Percentiles rank a stretch among this genome's conserved stretches.
Conservation (phyloP, 129 eudicot species). For the Centaurea solstitialis region DNA sequence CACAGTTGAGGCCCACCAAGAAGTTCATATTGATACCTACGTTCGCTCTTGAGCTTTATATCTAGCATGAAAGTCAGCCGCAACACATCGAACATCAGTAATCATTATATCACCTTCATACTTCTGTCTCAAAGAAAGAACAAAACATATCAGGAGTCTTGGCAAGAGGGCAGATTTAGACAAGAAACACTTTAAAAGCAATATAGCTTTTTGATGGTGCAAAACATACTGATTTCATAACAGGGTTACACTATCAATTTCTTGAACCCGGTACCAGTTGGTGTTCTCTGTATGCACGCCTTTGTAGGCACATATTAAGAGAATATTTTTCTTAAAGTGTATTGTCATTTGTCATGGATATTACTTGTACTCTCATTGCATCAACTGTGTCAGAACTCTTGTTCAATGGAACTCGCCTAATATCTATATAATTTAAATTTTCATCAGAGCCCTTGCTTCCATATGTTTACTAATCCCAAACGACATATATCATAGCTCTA, state of each 20-base stretch:
- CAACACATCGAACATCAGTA: constrained; percentile 80
- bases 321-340: neutral
- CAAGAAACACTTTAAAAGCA: neutral
- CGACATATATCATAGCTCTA: neutral
- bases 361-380: neutral
- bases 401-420: neutral
- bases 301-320: neutral
- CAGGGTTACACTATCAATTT: neutral
- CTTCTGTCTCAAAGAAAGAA: constrained; percentile 51
- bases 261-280: neutral
- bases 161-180: neutral
- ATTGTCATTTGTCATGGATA: neutral
- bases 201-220: constrained; percentile 2
- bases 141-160: constrained; percentile 11
- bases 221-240: constrained; percentile 4
- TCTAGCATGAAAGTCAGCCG: constrained; percentile 91
- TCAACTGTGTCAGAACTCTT: neutral
- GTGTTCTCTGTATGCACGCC: neutral
- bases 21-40: constrained; percentile 68
- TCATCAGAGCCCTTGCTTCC: neutral
- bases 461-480: neutral
- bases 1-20: neutral
- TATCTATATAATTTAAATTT: neutral
- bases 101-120: constrained; percentile 78
- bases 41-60: constrained; percentile 96